Evolutionary conservation across 495 filamentous ascomycete genomes (phyloP), one percentile per base, ranked within the genome.

Genomic region (Penicillium roqueforti): DNA sequence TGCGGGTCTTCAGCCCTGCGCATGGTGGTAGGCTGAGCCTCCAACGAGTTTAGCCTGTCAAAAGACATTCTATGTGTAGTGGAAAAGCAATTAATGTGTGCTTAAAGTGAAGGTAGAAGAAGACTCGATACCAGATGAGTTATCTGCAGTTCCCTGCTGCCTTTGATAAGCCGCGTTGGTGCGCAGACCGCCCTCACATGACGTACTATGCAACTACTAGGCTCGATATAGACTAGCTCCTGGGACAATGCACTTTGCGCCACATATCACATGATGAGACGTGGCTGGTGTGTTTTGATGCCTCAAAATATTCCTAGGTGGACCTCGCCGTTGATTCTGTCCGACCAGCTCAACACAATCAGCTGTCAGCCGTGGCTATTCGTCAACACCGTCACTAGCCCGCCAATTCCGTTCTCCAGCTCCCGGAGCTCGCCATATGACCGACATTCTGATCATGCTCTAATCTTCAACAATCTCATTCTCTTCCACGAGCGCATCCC

Each of bases 11-110:
- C 84, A 19, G 76, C 69, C 43, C 83, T 78, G 47, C 85, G 83
- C 56, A 76, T 74, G 45, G 80, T 81, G 11, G 84, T 86, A 42
- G 86, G 83, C 75, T 91, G 87, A 52, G 91, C 81, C 76, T 97
- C 92, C 53, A 96, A 78, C 48, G 83, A 85, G 58, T 84, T 85
- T 59, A 92, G 79, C 53, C 87, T 88, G 69, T 95, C 86, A 73
- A 95, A 97, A 37, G 92, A 96, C 92, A 97, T 97, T 58, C 53
- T 71, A 63, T 32, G 19, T 14, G 36, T 34, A 46, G 19, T 47
- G 18, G 29, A 44, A 46, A 16, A 39, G 46, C 11, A 40, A 36
- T 25, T 36, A 54, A 46, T 53, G 34, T 48, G 38, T 54, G 38
- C 14, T 44, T 18, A 53, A 48, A 43, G 36, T 13, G 40, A 50